Evolutionary conservation across 495 filamentous ascomycete species (phyloP), one percentile per base, ranked within the genome.

Genomic region (Monascus purpureus): DNA sequence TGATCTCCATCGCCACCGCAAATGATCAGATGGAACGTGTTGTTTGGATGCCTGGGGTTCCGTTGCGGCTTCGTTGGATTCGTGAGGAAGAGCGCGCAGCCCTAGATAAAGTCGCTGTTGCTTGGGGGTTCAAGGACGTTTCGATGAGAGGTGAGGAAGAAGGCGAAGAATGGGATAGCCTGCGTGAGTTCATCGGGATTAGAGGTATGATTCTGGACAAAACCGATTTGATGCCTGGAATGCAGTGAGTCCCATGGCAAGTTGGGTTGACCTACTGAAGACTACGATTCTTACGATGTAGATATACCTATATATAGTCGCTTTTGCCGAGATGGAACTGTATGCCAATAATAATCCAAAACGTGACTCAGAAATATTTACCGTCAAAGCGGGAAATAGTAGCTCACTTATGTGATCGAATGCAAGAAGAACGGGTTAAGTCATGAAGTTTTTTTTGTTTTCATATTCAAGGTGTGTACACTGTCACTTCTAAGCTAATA

Each of bases 1-100:
- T 84, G n/a, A 67, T 95, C 9, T 85, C 86, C 9, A 52, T 88
- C 15, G 78, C 78, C 18, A 93, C 87, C 11, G 61, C 72, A 13
- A 95, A 94, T 57, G 85, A 94, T 51, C 86, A 96, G 50, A 92
- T 93, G 81, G 76, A 84, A 35, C 73, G 90, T 3, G 82, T 96
- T 18, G 80, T 77, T 3, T 97, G 92, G 92, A 63, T 75, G 8
- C 59, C 66, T 8, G 90, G 90, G 2, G 75, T 78, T 15, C 80
- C 82, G 15, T 56, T 97, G 44, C 64, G 77, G 38, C 62, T 87
- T 38, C 70, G 92, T n/a, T 96, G 86, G 86, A 50, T 93, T 24
- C 67, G 82, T 20, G 90, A 97, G 58, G 85, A 93, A 30, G 90
- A 97, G 58, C 68, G 90, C 13, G 80, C 76, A n/a, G 82, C 88